These are phyloP conservation scores for Ligustrum vulgare DNA, from an alignment of 257 asterid genomes.

Conservation along the genomic window DNA sequence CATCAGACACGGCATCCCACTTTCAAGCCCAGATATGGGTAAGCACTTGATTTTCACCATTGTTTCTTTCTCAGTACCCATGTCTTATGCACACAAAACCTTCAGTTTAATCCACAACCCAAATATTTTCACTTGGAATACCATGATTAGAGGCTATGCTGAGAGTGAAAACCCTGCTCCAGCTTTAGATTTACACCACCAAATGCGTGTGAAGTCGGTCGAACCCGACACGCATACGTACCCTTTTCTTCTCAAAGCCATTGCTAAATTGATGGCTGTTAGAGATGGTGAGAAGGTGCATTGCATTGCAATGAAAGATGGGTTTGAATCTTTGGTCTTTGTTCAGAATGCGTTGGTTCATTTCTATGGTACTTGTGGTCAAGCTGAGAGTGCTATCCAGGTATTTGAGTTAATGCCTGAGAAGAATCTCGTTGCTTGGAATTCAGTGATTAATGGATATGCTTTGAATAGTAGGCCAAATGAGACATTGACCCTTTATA, in stretches of 20 bases:
- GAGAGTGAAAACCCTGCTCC: conserved; percentile 70
- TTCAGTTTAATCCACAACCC: conserved; percentile 58
- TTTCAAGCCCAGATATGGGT: conserved; percentile 57
- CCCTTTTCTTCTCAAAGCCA: conserved; percentile 75
- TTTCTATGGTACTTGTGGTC: conserved; percentile 68
- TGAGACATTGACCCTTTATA: conserved; percentile 53
- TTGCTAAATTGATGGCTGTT: conserved; percentile 49
- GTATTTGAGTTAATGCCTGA: conserved; percentile 60
- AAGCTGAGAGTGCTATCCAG: conserved; percentile 53
- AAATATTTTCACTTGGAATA: conserved; percentile 72
- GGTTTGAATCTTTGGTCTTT: conserved; percentile 65
- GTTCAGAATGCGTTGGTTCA: conserved; percentile 79
- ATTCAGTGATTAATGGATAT: conserved; percentile 64
- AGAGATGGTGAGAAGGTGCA: conserved; percentile 77
- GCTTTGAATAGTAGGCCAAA: conserved; percentile 68
- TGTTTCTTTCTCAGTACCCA: conserved; percentile 64
- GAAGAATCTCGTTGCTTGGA: conserved; percentile 78
- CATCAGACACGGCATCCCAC: conserved; percentile 59
- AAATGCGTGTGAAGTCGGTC: conserved; percentile 36
- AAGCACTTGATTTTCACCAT: conserved; percentile 59
- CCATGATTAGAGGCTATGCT: conserved; percentile 83
- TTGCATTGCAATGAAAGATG: conserved; percentile 54
- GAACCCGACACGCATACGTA: conserved; percentile 71
- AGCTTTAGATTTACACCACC: conserved; percentile 51
- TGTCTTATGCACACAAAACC: conserved; percentile 59